Evolutionary conservation across 768 basidiomycete genomes (phyloP), one percentile per base, ranked within the genome.

Genomic region (Porpolomopsis calyptriformis): DNA sequence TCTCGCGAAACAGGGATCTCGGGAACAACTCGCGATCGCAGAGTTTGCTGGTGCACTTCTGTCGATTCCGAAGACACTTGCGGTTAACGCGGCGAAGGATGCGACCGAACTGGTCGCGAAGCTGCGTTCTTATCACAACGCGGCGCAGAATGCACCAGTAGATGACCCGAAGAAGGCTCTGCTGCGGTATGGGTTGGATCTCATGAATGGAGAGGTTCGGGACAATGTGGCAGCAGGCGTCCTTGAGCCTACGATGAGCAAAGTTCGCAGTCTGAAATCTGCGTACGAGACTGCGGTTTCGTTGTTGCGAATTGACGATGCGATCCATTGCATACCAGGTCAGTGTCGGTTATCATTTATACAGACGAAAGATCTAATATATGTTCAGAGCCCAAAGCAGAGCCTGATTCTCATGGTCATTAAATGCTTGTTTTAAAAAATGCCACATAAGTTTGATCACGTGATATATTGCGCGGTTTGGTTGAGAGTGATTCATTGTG

Each of bases 21-120:
- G 96, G 54, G 96, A 99, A 66, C 96, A 99, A 62, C 72, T 99
- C 43, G 96, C 96, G 16, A 97, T 99, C 57, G 96, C 93, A n/a
- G 96, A 99, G 63, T 99, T 99, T 61, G 96, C 96, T 18, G 72
- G 74, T 50, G 86, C 96, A 10, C 73, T 99, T 46, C 72, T 99
- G 34, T 78, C 92, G 12, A 99, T 99, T 55, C 96, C 96, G 38
- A 98, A 98, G 68, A 91, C 85, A 16, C 82, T 99, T 26, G 84
- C 96, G 2, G 87, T 98, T 43, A 99, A 99, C 61, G 96, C 96
- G 34, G 96, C 96, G 33, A 98, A 98, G 59, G 96, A 99, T 61
- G 91, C 93, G 29, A 98, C 94, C 1, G 90, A 97, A 46, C 78
- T 99, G 16, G 91, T 99, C 31, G 93, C 96, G 18, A 97, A 97